Conservation (phyloP, 176 grass and related monocot species). For the Carex littledalei region DNA sequence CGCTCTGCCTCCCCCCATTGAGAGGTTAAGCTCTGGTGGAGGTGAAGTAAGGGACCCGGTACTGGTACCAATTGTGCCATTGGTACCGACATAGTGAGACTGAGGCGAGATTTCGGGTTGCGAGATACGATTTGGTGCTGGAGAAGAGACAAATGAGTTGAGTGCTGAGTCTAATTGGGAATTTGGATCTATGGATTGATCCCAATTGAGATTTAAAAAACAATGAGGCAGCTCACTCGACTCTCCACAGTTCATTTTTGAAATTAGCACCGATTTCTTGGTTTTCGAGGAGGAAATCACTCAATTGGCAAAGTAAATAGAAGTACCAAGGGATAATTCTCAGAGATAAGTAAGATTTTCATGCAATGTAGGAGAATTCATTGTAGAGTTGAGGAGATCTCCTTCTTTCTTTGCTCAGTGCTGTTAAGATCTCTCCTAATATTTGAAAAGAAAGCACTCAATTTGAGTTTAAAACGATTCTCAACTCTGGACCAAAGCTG, state of each 20-base stretch:
- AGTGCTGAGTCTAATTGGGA: conserved; percentile 44
- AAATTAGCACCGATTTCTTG: conserved; percentile 22
- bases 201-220: conserved; percentile 94
- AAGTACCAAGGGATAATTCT: background rate
- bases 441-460: background rate
- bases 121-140: conserved; percentile 48
- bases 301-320: conserved; percentile 25
- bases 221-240: conserved; percentile 50
- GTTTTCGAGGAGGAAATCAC: background rate
- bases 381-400: conserved; percentile 13
- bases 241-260: conserved; percentile 70
- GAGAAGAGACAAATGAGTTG: conserved; percentile 58
- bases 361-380: conserved; percentile 7
- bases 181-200: conserved; percentile 57
- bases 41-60: conserved; percentile 31
- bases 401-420: background rate
- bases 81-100: conserved; percentile 41
- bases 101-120: conserved; percentile 61
- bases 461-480: too few relatives aligned
- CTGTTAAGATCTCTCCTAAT: conserved; percentile 1
- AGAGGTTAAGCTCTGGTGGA: conserved; percentile 72
- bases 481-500: background rate
- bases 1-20: conserved; percentile 36
- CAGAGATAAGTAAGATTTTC: background rate
- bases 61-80: conserved; percentile 2